phyloP scores from a whole-genome alignment of 768 basidiomycete genomes.

The Kwoniella europaea region DNA sequence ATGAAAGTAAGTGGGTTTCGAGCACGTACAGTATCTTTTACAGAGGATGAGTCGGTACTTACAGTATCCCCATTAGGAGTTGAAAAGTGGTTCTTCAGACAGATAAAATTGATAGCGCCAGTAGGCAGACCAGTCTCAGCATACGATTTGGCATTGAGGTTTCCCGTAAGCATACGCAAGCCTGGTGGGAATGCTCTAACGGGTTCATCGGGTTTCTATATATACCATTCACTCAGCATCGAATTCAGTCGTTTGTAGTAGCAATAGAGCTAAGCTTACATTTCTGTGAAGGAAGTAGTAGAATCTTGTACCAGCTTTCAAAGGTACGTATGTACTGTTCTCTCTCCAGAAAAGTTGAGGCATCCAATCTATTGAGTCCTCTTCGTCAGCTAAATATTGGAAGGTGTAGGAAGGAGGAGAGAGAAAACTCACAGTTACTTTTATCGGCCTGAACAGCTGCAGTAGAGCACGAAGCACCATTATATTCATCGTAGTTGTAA shows the following conservation, averaged over 20 bases:
- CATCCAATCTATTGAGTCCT: conserved; percentile 20
- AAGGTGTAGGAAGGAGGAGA: background rate
- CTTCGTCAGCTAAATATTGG: too few relatives aligned
- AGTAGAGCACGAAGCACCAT: conserved; percentile 29
- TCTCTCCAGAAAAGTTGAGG: conserved; percentile 36
- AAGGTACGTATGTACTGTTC: conserved; percentile 23
- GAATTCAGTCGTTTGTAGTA: background rate
- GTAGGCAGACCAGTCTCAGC: conserved; percentile 11
- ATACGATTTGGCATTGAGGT: conserved; percentile 16
- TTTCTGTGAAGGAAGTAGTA: conserved; percentile 53
- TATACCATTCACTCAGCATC: background rate
- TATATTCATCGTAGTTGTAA: conserved; percentile 32
- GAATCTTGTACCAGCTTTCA: conserved; percentile 32
- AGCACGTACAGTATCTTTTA: too few relatives aligned
- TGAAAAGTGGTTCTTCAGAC: conserved; percentile 23
- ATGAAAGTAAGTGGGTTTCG: too few relatives aligned
- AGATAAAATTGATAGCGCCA: conserved; percentile 26
- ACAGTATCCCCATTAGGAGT: conserved; percentile 38
- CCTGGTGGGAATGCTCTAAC: conserved; percentile 41
- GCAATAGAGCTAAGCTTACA: conserved; percentile 2
- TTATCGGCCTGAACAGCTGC: conserved; percentile 40
- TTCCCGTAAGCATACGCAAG: conserved; percentile 29
- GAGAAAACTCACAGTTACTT: conserved; percentile 27
- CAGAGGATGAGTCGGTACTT: conserved; percentile 19
- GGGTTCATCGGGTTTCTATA: conserved; percentile 19